Evolutionary conservation across 768 basidiomycete genomes (phyloP), one percentile per base, ranked within the genome.

Genomic region (Trametes cubensis): DNA sequence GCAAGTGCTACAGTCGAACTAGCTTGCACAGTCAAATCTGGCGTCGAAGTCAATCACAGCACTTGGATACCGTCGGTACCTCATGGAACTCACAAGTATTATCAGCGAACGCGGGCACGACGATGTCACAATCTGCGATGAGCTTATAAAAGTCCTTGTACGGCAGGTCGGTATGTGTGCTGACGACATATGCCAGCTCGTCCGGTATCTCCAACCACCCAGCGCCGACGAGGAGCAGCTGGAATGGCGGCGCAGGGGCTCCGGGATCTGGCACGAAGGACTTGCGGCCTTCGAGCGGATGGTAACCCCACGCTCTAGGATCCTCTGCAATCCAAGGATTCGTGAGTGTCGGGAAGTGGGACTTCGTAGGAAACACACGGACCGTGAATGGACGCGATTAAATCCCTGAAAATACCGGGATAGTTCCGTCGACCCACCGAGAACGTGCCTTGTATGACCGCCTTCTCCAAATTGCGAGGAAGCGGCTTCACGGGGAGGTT

Each of bases 1-100:
- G 77, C 75, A 72, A 79, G 75, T 2, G 73, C 76, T 25, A 78
- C 73, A 1, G 75, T 78, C 10, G 78, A 80, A 59, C 77, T 79
- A 13, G 78, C 77, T 55, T 79, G 77, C 8, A 61, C 61, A 14
- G 72, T 72, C 48, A 74, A 78, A 67, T 79, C 72, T 71, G 54
- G 10, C 34, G 2, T 17, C 13, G 50, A 15, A 4, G 46, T 49
- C 1, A n/a, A 10, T 17, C 10, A 40, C 23, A 10, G 0, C 18
- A 7, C 13, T 10, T 1, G 18, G 28, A n/a, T 14, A 17, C 21
- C 18, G 15, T 3, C 26, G 15, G 2, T 18, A 26, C 48, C 20
- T 18, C 26, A 18, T 25, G 38, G 10, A 6, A 66, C 70, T 44
- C 23, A 74, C 73, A 78, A 10, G 70, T 73, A 42, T 67, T 61